phyloP scores from a whole-genome alignment of 345 rosid species.

The Kandelia obovata region DNA sequence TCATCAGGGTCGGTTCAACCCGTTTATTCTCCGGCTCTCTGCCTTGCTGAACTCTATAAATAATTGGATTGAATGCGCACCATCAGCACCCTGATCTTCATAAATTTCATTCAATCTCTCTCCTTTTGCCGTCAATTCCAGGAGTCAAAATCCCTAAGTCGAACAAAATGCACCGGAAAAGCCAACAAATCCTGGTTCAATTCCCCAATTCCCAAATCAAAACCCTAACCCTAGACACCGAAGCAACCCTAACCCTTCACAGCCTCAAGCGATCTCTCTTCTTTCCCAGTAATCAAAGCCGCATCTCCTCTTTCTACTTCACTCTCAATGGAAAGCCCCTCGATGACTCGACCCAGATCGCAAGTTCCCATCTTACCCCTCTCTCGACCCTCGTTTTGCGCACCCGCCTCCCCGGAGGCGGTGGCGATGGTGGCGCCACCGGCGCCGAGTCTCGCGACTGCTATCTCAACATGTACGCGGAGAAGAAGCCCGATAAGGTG shows the following conservation, averaged over 20 bases:
- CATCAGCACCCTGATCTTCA: too few relatives aligned
- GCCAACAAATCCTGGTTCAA: conserved; percentile 39
- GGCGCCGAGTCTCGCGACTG: conserved; percentile 96
- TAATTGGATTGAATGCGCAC: too few relatives aligned
- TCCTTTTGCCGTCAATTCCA: not conserved
- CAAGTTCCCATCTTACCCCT: conserved; percentile 40
- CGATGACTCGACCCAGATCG: conserved; percentile 38
- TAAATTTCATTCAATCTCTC: not conserved
- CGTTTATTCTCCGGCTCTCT: too few relatives aligned
- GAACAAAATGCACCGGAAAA: conserved; percentile 11
- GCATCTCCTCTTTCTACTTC: conserved; percentile 41
- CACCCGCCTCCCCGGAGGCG: conserved; percentile 70
- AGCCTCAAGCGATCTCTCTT: conserved; percentile 44
- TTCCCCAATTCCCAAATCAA: conserved; percentile 31
- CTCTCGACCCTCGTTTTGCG: conserved; percentile 55
- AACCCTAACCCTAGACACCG: conserved; percentile 42
- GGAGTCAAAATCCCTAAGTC: not conserved
- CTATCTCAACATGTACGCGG: conserved; percentile 96
- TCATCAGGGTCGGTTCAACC: too few relatives aligned
- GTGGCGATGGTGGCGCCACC: conserved; percentile 99
- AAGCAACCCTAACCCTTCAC: conserved; percentile 39
- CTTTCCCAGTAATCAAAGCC: conserved; percentile 26
- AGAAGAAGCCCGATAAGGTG: conserved; percentile 82
- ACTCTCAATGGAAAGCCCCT: conserved; percentile 58
- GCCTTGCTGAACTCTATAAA: too few relatives aligned